Base-by-base conservation (phyloP, 805 yeast genomes). In the Yamadazyma olivae region DNA sequence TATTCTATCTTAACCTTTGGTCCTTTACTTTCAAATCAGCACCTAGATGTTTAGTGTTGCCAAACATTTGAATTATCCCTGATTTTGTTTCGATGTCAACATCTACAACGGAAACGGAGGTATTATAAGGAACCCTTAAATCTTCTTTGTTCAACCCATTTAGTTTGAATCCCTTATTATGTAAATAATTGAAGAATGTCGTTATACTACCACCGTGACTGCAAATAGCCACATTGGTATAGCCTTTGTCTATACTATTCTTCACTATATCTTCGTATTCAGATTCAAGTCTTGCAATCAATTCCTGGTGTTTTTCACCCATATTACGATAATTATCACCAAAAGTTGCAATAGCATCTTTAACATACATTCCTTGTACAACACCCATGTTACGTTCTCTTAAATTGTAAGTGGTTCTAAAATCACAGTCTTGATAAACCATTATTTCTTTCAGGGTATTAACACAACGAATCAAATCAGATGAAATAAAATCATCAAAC, bases 191-290 rank as follows among this genome's bases (percentile, higher is more conserved):
- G 26, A 76, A 53, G 24, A 81, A 69, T 19, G 78, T 73, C 30
- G 86, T 74, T 13, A 87, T 79, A 1, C 83, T 83, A 6, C 95
- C 95, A 15, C 95, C 95, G 54, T 87, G 95, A 10, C 88, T 77
- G 38, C 87, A 76, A 15, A 85, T 40, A 10, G 80, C 63, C 2
- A 83, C 70, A 47, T 83, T 84, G 33, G 57, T 59, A 37, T 58
- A 52, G 17, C 57, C 56, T 1, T 59, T 50, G 0, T 45, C 46
- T 3, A 55, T 48, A 2, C 72, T 57, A 18, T 61, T 63, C 7
- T 64, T 59, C 3, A 78, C 52, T 0, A 75, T 57, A 1, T 40
- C 34, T 16, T 65, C 56, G 65, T 83, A 71, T 33, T 70, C 77
- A 4, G 47, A 36, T 6, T 60, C 58, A 4, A 86, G 63, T 38